Percentiles rank a stretch among this genome's conserved stretches.
These are phyloP conservation scores for Monascus purpureus DNA, from an alignment of 495 filamentous ascomycete genomes.

Conservation along the genomic window DNA sequence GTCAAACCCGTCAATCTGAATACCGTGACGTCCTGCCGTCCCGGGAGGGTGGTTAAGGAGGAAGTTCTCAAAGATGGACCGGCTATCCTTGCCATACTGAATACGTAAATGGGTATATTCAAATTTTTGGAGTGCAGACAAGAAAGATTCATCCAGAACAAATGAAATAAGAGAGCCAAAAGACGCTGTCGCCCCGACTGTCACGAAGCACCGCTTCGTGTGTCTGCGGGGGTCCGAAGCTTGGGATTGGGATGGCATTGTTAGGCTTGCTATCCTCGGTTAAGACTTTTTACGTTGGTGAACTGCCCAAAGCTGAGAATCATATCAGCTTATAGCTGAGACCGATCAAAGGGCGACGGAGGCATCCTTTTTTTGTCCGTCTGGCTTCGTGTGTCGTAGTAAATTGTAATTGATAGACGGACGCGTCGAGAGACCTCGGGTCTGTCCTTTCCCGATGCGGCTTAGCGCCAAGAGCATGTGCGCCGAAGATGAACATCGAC, in stretches of 20 bases:
- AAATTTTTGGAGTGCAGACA: conserved; percentile 35
- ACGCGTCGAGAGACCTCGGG: background rate
- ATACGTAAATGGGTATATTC: conserved; percentile 54
- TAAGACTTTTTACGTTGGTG: too few species aligned
- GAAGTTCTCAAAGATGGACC: conserved; percentile 29
- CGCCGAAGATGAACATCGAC: conserved; percentile 13
- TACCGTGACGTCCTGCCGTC: conserved; percentile 13
- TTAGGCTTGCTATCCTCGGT: background rate
- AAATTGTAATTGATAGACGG: background rate
- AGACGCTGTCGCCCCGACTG: conserved; percentile 78
- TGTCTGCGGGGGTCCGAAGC: too few species aligned
- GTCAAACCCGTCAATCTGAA: conserved; percentile 48
- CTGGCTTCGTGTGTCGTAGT: too few species aligned
- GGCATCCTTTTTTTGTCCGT: too few species aligned
- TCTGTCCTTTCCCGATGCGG: conserved; percentile 5
- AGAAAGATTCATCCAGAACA: conserved; percentile 45
- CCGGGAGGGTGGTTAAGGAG: conserved; percentile 5
- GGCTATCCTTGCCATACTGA: conserved; percentile 58
- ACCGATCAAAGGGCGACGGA: too few species aligned
- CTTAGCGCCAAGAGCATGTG: conserved; percentile 7
- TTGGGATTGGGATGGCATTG: conserved; percentile 3
- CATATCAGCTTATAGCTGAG: too few species aligned
- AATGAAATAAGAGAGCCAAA: conserved; percentile 60
- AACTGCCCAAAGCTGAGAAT: too few species aligned
- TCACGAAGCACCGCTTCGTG: conserved; percentile 57